Base-by-base conservation (phyloP, 2,329 filamentous ascomycete genomes). In the Aspergillus sp. region DNA sequence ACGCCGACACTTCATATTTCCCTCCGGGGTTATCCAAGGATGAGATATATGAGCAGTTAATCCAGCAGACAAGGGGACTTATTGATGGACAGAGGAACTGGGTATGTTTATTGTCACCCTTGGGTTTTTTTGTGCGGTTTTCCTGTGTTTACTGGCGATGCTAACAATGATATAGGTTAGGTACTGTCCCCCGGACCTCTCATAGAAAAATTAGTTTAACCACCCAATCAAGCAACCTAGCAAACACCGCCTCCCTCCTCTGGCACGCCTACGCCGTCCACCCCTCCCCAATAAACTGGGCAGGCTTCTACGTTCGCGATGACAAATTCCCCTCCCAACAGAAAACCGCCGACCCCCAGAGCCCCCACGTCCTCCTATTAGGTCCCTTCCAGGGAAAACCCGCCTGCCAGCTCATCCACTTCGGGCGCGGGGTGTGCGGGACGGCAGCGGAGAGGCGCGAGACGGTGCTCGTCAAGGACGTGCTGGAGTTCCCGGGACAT, bases 331-430 rank as follows among this genome's bases (percentile, higher is more conserved):
- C 66, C 28, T 51, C 55, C 7, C 54, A 19, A 19, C 19, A 19
- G 19, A 19, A 19, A 2, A 19, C 19, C 19, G 19, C 19, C 19
- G 19, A 19, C 19, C 19, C 19, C 19, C 19, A 19, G 19, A 19
- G 19, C 19, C 19, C 19, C 19, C 19, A 19, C 19, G 19, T 19
- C 19, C 59, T 75, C 19, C 63, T 74, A 4, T 64, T 75, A 0
- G 72, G 72, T 1, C 72, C 72, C 1, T 75, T 75, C 57, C 69
- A 72, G 32, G 73, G 73, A 7, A 72, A 73, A 43, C 68, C 71
- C 7, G 73, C 73, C 1, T 75, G 73, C 48, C 73, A 75, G 58
- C 61, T 65, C 44, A 75, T 75, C 41, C 58, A 58, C 2, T 68
- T 73, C 43, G 71, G 70, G 0, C 63, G 63, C 38, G 73, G 73